Evolutionary conservation across 768 basidiomycete species (phyloP), one percentile per base, ranked within the genome.

Genomic region (Kwoniella sp.): DNA sequence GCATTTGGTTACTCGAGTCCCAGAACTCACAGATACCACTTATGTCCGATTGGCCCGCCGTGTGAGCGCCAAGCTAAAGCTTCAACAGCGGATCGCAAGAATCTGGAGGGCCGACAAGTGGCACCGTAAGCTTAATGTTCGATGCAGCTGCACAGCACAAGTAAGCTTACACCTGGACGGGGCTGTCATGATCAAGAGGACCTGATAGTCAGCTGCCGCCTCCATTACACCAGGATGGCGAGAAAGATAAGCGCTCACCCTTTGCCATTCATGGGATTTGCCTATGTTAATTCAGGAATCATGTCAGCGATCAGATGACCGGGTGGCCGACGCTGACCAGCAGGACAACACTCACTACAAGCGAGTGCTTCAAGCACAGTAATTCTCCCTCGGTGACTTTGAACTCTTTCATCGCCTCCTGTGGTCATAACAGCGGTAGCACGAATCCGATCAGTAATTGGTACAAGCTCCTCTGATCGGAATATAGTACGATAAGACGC

Each of bases 341-440:
- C 33, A 13, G 7, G 33, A 33, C 33, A 13, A 13, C 21, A 70
- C 71, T 48, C 27, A 70, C 72, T 1, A 68, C 50, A 3, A 67
- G 55, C 8, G 48, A 25, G 24, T 68, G 67, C 30, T 62, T 68
- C 26, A 73, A 29, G 26, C 63, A 60, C 24, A 73, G 30, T 24
- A 70, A 26, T 51, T 70, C 60, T 9, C 67, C 67, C 26, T 66
- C 66, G 24, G 58, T 68, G 24, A 73, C 58, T 26, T 68, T 66
- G 55, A 30, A 70, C 10, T 55, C 29, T 5, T 24, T 44, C 10
- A 63, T 63, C 1, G 68, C 71, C n/a, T 68, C 67, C 71, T 73
- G 44, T 10, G 7, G 15, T 33, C 7, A 33, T 33, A 27, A 7
- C 13, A 46, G n/a, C n/a, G n/a, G n/a, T n/a, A n/a, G n/a, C n/a